Base-by-base conservation (phyloP, 2,329 filamentous ascomycete species). In the Colletotrichum sp. region DNA sequence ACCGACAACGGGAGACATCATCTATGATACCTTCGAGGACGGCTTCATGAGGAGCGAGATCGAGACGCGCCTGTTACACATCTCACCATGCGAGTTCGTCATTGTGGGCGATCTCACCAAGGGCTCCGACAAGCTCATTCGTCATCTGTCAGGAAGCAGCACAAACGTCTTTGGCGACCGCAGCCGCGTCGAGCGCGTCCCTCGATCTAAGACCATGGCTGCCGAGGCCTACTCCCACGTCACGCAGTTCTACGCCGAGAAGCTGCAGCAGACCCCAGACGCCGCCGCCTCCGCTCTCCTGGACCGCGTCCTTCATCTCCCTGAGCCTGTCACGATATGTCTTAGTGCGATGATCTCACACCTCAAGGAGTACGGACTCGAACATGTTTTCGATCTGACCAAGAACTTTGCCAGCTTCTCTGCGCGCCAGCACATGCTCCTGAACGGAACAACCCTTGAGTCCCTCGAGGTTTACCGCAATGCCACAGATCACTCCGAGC, bases 331-430 rank as follows among this genome's bases (percentile, higher is more conserved):
- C 48, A 98, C 94, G 0, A 93, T 98, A 55, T 99, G 97, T 84
- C 89, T 99, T 16, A 98, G 97, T 6, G 94, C 96, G 13, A 98
- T 99, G 96, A 99, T 99, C 80, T 95, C 91, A 2, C 96, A 99
- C 81, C 88, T 99, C 80, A 93, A 92, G 21, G 96, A 98, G 78
- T 99, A 98, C 82, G 96, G 96, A 1, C 89, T 99, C 24, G 94
- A 99, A 83, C 96, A 99, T 86, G 95, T 99, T 69, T 98, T 99
- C 80, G 94, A 98, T 81, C 87, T 99, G 59, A 99, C 97, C 3
- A 98, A 98, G 80, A 98, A 99, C 86, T 99, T 99, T 81, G 94
- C 98, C 79, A 95, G 96, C 3, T 99, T 99, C 85, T 98, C 95
- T 79, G 95, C 96, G 9, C 90, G 96, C 48, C 96, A 96, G 16